Base-by-base conservation (phyloP, 768 basidiomycete species). In the Hypsizygus marmoreus region DNA sequence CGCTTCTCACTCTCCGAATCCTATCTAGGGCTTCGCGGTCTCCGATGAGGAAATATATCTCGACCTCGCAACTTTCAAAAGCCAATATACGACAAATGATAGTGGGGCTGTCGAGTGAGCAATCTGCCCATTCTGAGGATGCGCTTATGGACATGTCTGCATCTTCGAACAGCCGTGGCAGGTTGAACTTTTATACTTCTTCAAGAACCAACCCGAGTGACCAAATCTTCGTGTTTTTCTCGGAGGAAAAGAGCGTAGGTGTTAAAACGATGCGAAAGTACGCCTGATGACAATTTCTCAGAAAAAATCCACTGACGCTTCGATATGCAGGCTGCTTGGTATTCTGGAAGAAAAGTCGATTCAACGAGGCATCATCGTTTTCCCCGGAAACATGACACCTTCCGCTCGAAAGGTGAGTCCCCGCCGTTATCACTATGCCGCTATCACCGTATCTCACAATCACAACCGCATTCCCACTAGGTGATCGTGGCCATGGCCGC, bases 201-300 rank as follows among this genome's bases (percentile, higher is more conserved):
- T 81, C 82, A 12, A 72, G 73, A 47, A 69, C 73, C 10, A 85
- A 88, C 55, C 73, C 81, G 19, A 66, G 70, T 7, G 86, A 93
- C 57, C 87, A 90, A 65, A 91, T 99, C 58, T 98, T 91, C 57
- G 75, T 98, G 14, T 97, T 90, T 66, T 99, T 95, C 69, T 85
- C 92, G n/a, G 93, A 95, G 35, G 97, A 98, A 68, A 81, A 75
- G 65, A 92, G 91, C 59, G 97, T 98, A 6, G 91, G 94, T 48
- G 93, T 98, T 33, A 95, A 97, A 68, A 92, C 94, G 3, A 97
- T 98, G 92, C 77, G 94, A 72, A 95, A 93, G 95, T 97, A 65
- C 43, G 87, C 75, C 17, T 17, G 26, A 36, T 23, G 31, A 20
- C 17, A 13, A 38, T 36, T 28, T 17, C 23, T 20, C 23, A 40